These are phyloP conservation scores for Ceratocystis lukuohia DNA, from an alignment of 2,329 filamentous ascomycete genomes.

Conservation along the genomic window DNA sequence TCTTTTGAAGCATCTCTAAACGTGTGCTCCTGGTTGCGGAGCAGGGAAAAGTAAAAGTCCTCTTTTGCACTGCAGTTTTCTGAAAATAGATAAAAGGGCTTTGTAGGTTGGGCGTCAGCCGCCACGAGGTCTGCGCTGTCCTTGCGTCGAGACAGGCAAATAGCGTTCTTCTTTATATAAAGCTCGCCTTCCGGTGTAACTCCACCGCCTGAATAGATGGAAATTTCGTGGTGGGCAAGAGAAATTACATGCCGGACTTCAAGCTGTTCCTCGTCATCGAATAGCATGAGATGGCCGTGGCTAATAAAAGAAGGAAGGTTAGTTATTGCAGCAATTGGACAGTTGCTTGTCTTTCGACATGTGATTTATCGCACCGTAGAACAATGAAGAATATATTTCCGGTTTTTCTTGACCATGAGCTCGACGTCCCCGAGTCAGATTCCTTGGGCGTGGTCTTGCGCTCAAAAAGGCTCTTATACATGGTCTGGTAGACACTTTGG, in stretches of 20 bases:
- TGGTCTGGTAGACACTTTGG: slow-evolving; percentile 91
- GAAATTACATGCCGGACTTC: slow-evolving; percentile 95
- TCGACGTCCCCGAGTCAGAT: slow-evolving; percentile 36
- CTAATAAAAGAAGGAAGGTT: slow-evolving; percentile 31
- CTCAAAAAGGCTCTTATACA: slow-evolving; percentile 95
- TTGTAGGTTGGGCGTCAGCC: slow-evolving; percentile 47
- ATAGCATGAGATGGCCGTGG: slow-evolving; percentile 92
- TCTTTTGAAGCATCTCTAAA: slow-evolving; percentile 30
- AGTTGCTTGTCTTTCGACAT: not conserved
- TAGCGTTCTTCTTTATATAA: slow-evolving; percentile 87
- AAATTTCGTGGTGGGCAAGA: slow-evolving; percentile 72
- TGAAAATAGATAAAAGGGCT: slow-evolving; percentile 86
- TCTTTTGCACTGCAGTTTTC: slow-evolving; percentile 95
- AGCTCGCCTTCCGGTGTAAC: slow-evolving; percentile 78
- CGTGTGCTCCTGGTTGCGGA: slow-evolving; percentile 67
- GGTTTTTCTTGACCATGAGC: slow-evolving; percentile 47
- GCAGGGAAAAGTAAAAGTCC: slow-evolving; percentile 89
- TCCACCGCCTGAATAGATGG: slow-evolving; percentile 69
- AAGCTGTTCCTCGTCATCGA: slow-evolving; percentile 87
- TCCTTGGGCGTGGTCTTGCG: slow-evolving; percentile 44
- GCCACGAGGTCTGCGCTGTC: slow-evolving; percentile 39
- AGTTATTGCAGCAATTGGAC: not conserved
- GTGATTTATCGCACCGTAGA: slow-evolving; percentile 47
- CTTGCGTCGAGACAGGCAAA: slow-evolving; percentile 58
- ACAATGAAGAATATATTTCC: slow-evolving; percentile 92